Conservation (phyloP, 2,329 filamentous ascomycete species). For the Aspergillus piperis region DNA sequence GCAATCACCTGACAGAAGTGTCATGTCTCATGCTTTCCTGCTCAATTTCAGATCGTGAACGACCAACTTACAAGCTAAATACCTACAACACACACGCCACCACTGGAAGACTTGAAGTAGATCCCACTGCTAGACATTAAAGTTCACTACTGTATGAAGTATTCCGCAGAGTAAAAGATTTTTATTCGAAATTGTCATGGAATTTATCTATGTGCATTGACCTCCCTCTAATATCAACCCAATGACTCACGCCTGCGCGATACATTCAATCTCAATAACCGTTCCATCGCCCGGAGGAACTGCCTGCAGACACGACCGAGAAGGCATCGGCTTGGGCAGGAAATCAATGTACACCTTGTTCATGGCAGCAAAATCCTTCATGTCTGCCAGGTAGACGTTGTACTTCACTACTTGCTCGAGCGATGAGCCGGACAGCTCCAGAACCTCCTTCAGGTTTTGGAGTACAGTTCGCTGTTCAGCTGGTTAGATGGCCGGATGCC, state of each 20-base stretch:
- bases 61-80: too few relatives aligned
- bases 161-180: too few relatives aligned
- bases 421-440: constrained; percentile 60
- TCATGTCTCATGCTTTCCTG: too few relatives aligned
- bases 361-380: constrained; percentile 70
- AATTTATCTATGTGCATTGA: too few relatives aligned
- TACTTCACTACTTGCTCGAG: constrained; percentile 65
- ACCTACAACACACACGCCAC: too few relatives aligned
- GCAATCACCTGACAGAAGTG: too few relatives aligned
- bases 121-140: too few relatives aligned
- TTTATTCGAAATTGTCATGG: too few relatives aligned
- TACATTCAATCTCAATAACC: constrained; percentile 50
- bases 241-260: constrained; percentile 36
- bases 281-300: constrained; percentile 43
- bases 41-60: too few relatives aligned
- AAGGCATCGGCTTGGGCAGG: constrained; percentile 46
- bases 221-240: too few relatives aligned
- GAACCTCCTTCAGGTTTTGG: constrained; percentile 59
- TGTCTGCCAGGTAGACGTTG: constrained; percentile 65
- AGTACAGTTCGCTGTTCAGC: constrained; percentile 30
- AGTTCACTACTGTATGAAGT: too few relatives aligned
- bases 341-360: constrained; percentile 55
- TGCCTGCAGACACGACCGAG: constrained; percentile 46
- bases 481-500: background rate
- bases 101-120: too few relatives aligned